Conservation (phyloP, 441 rosid species). For the Eutrema salsugineum region DNA sequence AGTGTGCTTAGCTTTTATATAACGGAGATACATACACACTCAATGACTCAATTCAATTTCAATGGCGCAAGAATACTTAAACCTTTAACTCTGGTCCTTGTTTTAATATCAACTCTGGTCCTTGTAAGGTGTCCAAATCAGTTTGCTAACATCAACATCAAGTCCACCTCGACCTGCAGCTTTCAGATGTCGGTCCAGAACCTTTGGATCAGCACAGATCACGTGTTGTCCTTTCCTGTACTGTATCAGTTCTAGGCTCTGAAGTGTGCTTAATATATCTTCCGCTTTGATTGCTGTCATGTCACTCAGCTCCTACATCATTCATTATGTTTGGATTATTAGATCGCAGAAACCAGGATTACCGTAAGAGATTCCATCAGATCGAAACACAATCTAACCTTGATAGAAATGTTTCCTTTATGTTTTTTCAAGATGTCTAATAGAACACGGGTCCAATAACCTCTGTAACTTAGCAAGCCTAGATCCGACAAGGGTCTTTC, state of each 20-base stretch:
- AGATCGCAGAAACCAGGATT: not conserved
- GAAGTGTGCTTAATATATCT: constrained; percentile 87
- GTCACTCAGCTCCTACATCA: constrained; percentile 89
- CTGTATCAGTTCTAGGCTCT: constrained; percentile 92
- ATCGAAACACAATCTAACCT: constrained; percentile 44
- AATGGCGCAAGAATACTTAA: not conserved
- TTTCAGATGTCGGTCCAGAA: constrained; percentile 93
- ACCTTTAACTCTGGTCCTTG: not conserved
- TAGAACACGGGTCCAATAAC: constrained; percentile 93
- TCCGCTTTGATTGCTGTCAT: constrained; percentile 99
- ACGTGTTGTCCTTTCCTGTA: constrained; percentile 98
- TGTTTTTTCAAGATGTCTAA: constrained; percentile 94
- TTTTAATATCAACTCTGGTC: constrained; percentile 50
- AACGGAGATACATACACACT: constrained; percentile 2
- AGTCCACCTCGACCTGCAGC: constrained; percentile 99
- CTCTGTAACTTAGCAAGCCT: constrained; percentile 89
- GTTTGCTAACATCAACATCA: constrained; percentile 92
- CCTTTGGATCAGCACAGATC: constrained; percentile 97
- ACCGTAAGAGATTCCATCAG: not conserved
- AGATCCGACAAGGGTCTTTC: constrained; percentile 98
- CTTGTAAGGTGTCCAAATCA: constrained; percentile 98
- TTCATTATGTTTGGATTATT: not conserved
- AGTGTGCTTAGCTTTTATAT: not conserved
- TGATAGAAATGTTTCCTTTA: constrained; percentile 93
- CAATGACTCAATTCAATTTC: not conserved